Base-by-base conservation (phyloP, 371 early-diverging fungal species). In the Mycotypha africana region DNA sequence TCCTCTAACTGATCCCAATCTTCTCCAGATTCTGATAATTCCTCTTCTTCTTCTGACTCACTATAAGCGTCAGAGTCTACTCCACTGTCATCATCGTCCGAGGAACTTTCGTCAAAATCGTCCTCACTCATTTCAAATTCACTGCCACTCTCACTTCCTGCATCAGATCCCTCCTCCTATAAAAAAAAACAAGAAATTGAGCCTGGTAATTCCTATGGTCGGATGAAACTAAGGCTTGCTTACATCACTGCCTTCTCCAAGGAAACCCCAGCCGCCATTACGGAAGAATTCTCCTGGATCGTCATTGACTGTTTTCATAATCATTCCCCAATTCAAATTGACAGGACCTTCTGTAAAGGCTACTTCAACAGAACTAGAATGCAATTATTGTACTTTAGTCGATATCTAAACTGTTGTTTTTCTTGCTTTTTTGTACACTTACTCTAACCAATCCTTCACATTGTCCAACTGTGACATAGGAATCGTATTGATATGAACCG, bases 361-460 rank as follows among this genome's bases (percentile, higher is more conserved):
- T 24, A 99, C 88, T 62, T 99, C 97, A 39, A 93, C 88, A 10
- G 93, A 90, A 65, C n/a, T n/a, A n/a, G n/a, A n/a, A n/a, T n/a
- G n/a, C n/a, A n/a, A n/a, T n/a, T n/a, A n/a, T n/a, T n/a, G n/a
- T n/a, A n/a, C n/a, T n/a, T n/a, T n/a, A n/a, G n/a, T n/a, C n/a
- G n/a, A n/a, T n/a, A n/a, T n/a, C n/a, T n/a, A n/a, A n/a, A n/a
- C n/a, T n/a, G n/a, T n/a, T n/a, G n/a, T n/a, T n/a, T n/a, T n/a
- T n/a, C n/a, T n/a, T n/a, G n/a, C n/a, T n/a, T n/a, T n/a, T n/a
- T n/a, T n/a, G n/a, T n/a, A n/a, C n/a, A n/a, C n/a, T n/a, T n/a
- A n/a, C n/a, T 99, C 98, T 24, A 99, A 81, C 94, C 98, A 98
- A 45, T 98, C 99, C 72, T 98, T 97, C 49, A 99, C 88, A 56